These are phyloP conservation scores for Cyberlindnera euphorbiae DNA, from an alignment of 805 yeast species.

Conservation along the genomic window DNA sequence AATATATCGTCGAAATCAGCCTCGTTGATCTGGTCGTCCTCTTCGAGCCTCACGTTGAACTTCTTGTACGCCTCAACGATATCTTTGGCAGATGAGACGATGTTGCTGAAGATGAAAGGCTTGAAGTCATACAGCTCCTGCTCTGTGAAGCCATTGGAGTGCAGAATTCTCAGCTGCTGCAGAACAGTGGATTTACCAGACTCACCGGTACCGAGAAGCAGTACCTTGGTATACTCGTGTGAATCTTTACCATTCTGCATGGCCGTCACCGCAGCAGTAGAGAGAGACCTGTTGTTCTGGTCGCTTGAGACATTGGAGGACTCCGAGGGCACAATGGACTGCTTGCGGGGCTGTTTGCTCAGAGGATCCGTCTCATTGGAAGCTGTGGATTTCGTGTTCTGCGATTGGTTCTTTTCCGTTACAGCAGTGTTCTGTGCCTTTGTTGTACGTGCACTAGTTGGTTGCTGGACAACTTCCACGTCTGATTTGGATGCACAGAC, in stretches of 20 bases:
- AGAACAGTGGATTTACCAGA: slow-evolving; percentile 42
- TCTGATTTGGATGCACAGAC: too few relatives aligned
- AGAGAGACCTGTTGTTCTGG: slow-evolving; percentile 6
- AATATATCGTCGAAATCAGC: slow-evolving; percentile 24
- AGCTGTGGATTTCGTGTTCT: too few relatives aligned
- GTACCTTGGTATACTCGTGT: slow-evolving; percentile 58
- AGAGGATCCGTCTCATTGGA: background rate
- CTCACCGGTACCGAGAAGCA: slow-evolving; percentile 79
- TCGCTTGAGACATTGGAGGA: slow-evolving; percentile 13
- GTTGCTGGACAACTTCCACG: too few relatives aligned
- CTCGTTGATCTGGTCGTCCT: slow-evolving; percentile 27
- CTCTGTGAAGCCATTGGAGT: slow-evolving; percentile 35
- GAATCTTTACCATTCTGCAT: slow-evolving; percentile 20
- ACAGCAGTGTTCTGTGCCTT: too few relatives aligned
- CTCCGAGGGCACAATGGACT: slow-evolving; percentile 22
- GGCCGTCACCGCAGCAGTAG: background rate
- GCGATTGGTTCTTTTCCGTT: too few relatives aligned
- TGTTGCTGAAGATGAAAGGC: slow-evolving; percentile 74
- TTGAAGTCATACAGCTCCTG: slow-evolving; percentile 71
- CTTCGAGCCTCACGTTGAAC: slow-evolving; percentile 33
- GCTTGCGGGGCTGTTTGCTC: slow-evolving; percentile 12
- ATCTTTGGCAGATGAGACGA: slow-evolving; percentile 71
- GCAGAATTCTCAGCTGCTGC: slow-evolving; percentile 39
- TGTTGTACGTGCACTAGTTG: too few relatives aligned
- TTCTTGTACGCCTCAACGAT: slow-evolving; percentile 62